Conservation (phyloP, 768 basidiomycete species). For the Mycena chlorophos region DNA sequence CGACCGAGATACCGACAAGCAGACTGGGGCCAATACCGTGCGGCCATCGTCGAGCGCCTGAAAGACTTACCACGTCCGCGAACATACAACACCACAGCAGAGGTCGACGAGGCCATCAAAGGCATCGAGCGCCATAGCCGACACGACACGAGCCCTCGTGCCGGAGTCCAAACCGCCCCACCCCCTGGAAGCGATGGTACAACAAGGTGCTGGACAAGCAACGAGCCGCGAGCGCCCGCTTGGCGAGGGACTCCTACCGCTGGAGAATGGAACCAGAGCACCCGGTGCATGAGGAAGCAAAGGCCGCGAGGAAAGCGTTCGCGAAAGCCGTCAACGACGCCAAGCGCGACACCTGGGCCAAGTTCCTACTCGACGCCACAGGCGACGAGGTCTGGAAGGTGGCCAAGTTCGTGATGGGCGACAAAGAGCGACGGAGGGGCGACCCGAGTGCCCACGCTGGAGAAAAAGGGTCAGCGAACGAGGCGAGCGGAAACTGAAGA, state of each 20-base stretch:
- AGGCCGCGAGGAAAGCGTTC: constrained; percentile 19
- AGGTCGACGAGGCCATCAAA: constrained; percentile 2
- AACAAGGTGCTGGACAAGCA: constrained; percentile 26
- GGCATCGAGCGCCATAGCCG: constrained; percentile 21
- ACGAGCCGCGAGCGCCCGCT: constrained; percentile 17
- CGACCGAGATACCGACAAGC: constrained; percentile 28
- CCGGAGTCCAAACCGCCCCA: constrained; percentile 22
- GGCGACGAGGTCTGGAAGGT: constrained; percentile 25
- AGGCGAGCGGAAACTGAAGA: constrained; percentile 26
- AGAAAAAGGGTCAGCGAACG: constrained; percentile 71
- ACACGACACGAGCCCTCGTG: constrained; percentile 18
- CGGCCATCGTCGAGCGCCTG: constrained; percentile 13
- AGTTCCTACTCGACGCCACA: constrained; percentile 13
- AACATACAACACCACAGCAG: neutral
- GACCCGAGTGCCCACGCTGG: constrained; percentile 41
- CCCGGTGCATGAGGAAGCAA: constrained; percentile 23
- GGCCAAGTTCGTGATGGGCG: constrained; percentile 24
- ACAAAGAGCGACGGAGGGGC: constrained; percentile 27
- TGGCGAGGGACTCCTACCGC: constrained; percentile 9
- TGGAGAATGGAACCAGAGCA: constrained; percentile 20
- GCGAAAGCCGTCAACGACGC: constrained; percentile 16
- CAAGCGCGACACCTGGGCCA: constrained; percentile 29
- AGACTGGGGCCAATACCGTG: constrained; percentile 33
- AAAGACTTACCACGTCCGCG: neutral
- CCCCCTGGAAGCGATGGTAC: constrained; percentile 37